These are phyloP conservation scores for Neurospora hispaniola DNA, from an alignment of 495 filamentous ascomycete genomes.

Conservation along the genomic window DNA sequence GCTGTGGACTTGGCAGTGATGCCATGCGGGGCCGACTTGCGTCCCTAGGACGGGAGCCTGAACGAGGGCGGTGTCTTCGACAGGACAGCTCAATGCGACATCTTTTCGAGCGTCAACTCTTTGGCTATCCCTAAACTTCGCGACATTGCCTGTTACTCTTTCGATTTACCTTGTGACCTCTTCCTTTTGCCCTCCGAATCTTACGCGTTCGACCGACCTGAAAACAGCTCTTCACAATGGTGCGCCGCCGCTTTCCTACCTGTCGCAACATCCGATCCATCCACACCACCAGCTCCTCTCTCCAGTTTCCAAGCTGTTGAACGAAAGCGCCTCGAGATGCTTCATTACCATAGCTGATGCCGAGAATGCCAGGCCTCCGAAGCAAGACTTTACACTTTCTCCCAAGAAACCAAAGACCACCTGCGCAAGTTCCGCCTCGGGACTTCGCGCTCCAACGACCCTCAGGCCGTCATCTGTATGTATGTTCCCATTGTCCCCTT, in stretches of 20 bases:
- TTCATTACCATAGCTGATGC: not conserved
- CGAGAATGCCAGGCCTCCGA: slow-evolving; percentile 52
- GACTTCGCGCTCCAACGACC: slow-evolving; percentile 76
- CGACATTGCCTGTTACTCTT: not conserved
- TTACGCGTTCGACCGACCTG: not conserved
- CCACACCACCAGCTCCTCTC: not conserved
- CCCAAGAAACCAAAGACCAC: slow-evolving; percentile 70
- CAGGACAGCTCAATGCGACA: slow-evolving; percentile 1
- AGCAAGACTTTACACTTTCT: slow-evolving; percentile 86
- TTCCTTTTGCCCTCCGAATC: not conserved
- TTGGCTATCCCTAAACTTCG: not conserved
- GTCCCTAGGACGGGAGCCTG: not conserved
- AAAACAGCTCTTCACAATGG: not conserved
- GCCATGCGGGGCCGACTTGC: not conserved
- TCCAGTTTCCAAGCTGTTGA: not conserved
- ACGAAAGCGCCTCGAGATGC: not conserved
- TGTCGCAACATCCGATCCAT: not conserved
- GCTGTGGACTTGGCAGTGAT: not conserved
- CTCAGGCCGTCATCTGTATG: slow-evolving; percentile 92
- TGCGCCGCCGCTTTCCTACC: not conserved
- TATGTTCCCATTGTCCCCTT: slow-evolving; percentile 22
- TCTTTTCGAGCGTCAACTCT: not conserved
- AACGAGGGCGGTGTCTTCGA: not conserved
- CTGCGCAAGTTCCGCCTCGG: slow-evolving; percentile 86
- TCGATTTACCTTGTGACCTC: not conserved